phyloP scores from a whole-genome alignment of 495 filamentous ascomycete species.

The Penicillium atrosanguineum region DNA sequence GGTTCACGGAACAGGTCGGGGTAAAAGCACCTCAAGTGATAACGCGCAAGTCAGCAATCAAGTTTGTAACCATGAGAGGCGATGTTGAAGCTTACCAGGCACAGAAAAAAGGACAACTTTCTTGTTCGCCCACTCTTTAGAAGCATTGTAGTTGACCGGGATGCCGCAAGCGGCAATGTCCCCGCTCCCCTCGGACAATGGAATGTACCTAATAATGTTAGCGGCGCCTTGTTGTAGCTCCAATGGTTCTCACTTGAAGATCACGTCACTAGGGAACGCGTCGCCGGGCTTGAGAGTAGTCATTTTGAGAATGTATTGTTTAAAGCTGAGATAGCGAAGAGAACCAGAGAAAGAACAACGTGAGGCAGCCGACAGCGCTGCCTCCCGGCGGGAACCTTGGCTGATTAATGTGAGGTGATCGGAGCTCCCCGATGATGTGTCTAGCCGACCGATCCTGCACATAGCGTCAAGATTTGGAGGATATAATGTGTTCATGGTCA shows the following conservation, averaged over 20 bases:
- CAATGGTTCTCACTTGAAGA: constrained; percentile 57
- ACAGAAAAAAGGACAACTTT: constrained; percentile 88
- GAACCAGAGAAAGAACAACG: neutral
- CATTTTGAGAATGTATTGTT: constrained; percentile 35
- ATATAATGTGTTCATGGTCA: too few relatives aligned
- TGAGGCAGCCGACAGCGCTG: neutral
- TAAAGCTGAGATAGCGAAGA: neutral
- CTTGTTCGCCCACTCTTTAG: constrained; percentile 79
- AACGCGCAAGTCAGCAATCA: neutral
- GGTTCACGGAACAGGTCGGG: constrained; percentile 80
- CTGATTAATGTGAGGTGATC: neutral
- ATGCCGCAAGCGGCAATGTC: constrained; percentile 73
- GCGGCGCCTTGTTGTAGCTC: neutral
- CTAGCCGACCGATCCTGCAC: too few relatives aligned
- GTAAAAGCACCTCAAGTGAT: constrained; percentile 74
- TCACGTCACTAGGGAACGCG: constrained; percentile 72
- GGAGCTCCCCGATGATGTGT: neutral
- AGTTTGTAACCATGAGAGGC: neutral
- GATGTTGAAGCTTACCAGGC: constrained; percentile 57
- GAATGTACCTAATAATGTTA: constrained; percentile 56
- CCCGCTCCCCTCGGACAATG: constrained; percentile 61
- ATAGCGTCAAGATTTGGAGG: too few relatives aligned
- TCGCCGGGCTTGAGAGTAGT: constrained; percentile 73
- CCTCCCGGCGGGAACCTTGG: neutral
- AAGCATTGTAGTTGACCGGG: constrained; percentile 75